Evolutionary conservation across 306 rosid genomes (phyloP).

Genomic region (Casuarina glauca): DNA sequence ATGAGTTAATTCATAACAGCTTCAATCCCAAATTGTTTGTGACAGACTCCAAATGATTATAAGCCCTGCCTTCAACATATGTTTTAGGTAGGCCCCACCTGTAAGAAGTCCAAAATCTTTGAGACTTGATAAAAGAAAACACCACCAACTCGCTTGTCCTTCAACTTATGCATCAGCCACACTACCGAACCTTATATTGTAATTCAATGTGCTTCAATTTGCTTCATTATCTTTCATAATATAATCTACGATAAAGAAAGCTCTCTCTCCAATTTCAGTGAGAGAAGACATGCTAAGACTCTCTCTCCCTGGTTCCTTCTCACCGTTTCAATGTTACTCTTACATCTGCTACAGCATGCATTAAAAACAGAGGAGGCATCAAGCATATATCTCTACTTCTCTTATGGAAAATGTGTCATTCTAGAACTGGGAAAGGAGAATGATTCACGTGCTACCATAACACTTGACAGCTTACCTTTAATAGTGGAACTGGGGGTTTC

Average conservation of each 20-base stretch:
- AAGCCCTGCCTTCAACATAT: not conserved
- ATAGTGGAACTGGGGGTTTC: conserved; percentile 90
- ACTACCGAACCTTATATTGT: not conserved
- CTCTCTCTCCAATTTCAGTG: too few species aligned
- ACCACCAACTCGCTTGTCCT: not conserved
- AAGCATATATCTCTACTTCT: not conserved
- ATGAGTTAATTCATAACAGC: not conserved
- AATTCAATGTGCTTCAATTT: not conserved
- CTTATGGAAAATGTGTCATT: not conserved
- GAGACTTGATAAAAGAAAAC: not conserved
- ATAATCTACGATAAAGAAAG: not conserved
- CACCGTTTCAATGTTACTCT: not conserved
- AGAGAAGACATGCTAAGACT: not conserved
- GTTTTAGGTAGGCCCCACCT: not conserved
- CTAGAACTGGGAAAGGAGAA: not conserved
- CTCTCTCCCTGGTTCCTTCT: not conserved
- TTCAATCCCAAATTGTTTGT: not conserved
- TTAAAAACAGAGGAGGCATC: not conserved
- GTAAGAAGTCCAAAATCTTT: not conserved
- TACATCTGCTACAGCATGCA: not conserved
- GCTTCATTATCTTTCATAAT: not conserved
- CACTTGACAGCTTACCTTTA: conserved; percentile 57
- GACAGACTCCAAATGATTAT: not conserved
- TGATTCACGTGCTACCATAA: not conserved
- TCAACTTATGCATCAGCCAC: not conserved